Percentiles rank a stretch among this genome's conserved stretches.
Evolutionary conservation across 805 yeast species (phyloP).

Genomic region (Yamadazyma laniorum): DNA sequence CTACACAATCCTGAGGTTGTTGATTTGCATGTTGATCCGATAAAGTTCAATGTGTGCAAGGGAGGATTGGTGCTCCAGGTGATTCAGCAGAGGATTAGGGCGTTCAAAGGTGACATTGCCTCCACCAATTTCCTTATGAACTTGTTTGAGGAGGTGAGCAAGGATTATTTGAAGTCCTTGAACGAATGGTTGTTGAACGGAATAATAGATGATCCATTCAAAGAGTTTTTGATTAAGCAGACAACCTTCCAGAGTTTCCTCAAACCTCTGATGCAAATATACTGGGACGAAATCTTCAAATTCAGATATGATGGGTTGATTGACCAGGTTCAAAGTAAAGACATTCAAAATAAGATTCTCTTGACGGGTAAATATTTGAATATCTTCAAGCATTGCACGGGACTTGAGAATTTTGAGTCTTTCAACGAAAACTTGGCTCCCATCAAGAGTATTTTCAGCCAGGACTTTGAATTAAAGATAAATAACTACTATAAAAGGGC

Average conservation of each 20-base stretch:
- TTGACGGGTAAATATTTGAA: conserved; percentile 84
- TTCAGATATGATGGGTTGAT: conserved; percentile 75
- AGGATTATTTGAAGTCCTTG: conserved; percentile 63
- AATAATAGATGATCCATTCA: conserved; percentile 68
- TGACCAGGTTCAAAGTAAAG: conserved; percentile 53
- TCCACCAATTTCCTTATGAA: conserved; percentile 50
- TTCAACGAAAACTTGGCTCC: conserved; percentile 27
- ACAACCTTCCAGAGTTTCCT: conserved; percentile 25
- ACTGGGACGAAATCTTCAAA: conserved; percentile 75
- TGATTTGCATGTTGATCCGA: conserved; percentile 51
- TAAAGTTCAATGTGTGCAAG: conserved; percentile 53
- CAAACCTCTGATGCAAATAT: conserved; percentile 49
- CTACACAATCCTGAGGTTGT: conserved; percentile 43
- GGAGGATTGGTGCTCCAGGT: conserved; percentile 75
- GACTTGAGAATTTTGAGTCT: conserved; percentile 37
- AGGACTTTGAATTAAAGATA: conserved; percentile 54
- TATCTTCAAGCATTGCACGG: conserved; percentile 60
- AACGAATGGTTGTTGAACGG: conserved; percentile 82
- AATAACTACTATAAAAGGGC: conserved; percentile 65
- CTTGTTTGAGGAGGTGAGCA: conserved; percentile 58
- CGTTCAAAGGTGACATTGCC: conserved; percentile 62
- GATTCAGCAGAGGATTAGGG: conserved; percentile 55
- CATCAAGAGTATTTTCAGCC: conserved; percentile 31
- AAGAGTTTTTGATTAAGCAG: conserved; percentile 75
- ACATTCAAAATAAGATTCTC: conserved; percentile 61